These are phyloP conservation scores for Phialophora expanda DNA, from an alignment of 2,329 filamentous ascomycete species.

Conservation along the genomic window DNA sequence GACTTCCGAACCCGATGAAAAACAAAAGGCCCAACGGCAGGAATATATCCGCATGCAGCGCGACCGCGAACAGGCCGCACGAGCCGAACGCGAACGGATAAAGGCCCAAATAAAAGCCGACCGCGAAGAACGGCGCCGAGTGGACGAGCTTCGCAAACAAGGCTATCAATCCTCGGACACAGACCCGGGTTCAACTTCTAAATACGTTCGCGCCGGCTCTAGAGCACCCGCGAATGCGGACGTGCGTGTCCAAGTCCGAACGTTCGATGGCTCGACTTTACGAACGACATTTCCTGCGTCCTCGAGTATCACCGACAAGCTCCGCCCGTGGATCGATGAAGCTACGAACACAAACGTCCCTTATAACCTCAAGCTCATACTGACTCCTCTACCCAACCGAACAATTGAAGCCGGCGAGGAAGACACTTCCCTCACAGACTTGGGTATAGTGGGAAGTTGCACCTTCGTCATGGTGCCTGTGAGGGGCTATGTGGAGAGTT, in stretches of 20 bases:
- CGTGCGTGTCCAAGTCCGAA: slow-evolving; percentile 74
- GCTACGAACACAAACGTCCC: slow-evolving; percentile 51
- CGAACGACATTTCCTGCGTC: slow-evolving; percentile 71
- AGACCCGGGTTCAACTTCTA: slow-evolving; percentile 28
- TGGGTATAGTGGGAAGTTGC: slow-evolving; percentile 77
- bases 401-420: slow-evolving; percentile 79
- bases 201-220: slow-evolving; percentile 8
- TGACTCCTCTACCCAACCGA: slow-evolving; percentile 76
- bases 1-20: slow-evolving; percentile 8
- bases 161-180: slow-evolving; percentile 19
- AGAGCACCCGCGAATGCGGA: slow-evolving; percentile 37
- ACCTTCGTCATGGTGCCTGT: slow-evolving; percentile 82
- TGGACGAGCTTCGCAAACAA: slow-evolving; percentile 57
- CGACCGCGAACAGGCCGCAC: slow-evolving; percentile 67
- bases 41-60: slow-evolving; percentile 54
- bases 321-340: slow-evolving; percentile 75
- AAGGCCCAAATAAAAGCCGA: slow-evolving; percentile 78
- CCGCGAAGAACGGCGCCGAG: slow-evolving; percentile 68
- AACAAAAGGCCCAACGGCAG: slow-evolving; percentile 36
- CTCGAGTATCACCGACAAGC: slow-evolving; percentile 66
- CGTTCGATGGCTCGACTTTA: slow-evolving; percentile 83
- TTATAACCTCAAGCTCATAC: slow-evolving; percentile 83
- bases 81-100: slow-evolving; percentile 72
- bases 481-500: slow-evolving; percentile 64
- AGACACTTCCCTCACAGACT: slow-evolving; percentile 66